Conservation (phyloP, 2,329 filamentous ascomycete genomes). For the Hirsutella rhossiliensis region DNA sequence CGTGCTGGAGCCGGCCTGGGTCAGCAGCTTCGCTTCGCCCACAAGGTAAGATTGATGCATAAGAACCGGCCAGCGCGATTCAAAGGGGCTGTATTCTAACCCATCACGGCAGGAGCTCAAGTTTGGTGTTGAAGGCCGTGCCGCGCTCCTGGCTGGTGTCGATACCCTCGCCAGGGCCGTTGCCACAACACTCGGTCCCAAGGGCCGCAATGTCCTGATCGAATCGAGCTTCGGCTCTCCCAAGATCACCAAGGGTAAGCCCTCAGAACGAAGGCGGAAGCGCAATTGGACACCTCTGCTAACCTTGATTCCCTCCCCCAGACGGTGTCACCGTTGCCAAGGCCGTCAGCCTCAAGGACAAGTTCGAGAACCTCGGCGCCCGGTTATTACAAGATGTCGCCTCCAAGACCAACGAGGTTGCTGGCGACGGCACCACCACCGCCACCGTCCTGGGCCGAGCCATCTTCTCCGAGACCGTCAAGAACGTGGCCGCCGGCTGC, state of each 20-base stretch:
- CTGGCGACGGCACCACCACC: slow-evolving; percentile 96
- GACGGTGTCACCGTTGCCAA: slow-evolving; percentile 84
- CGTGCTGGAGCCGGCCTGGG: slow-evolving; percentile 53
- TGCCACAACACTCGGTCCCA: slow-evolving; percentile 89
- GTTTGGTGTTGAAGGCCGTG: slow-evolving; percentile 91
- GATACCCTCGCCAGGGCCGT: slow-evolving; percentile 96
- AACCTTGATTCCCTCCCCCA: slow-evolving; percentile 17
- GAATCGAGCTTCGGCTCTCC: slow-evolving; percentile 97
- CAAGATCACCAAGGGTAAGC: slow-evolving; percentile 96
- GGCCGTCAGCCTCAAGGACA: slow-evolving; percentile 89
- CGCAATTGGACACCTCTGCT: not conserved
- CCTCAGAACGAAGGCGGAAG: not conserved
- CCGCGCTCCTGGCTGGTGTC: slow-evolving; percentile 80
- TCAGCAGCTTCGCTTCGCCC: slow-evolving; percentile 90
- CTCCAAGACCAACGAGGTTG: slow-evolving; percentile 98
- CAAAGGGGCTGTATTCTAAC: slow-evolving; percentile 13
- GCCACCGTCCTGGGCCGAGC: slow-evolving; percentile 92
- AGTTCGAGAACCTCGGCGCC: slow-evolving; percentile 98
- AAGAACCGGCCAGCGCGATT: not conserved
- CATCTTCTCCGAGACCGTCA: slow-evolving; percentile 99
- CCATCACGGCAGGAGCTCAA: slow-evolving; percentile 65
- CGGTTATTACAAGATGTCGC: slow-evolving; percentile 95
- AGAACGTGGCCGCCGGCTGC: slow-evolving; percentile 98
- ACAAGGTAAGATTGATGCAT: slow-evolving; percentile 58
- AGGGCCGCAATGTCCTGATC: slow-evolving; percentile 96